Evolutionary conservation across 345 rosid genomes (phyloP).

Genomic region (Eucalyptus viminalis): DNA sequence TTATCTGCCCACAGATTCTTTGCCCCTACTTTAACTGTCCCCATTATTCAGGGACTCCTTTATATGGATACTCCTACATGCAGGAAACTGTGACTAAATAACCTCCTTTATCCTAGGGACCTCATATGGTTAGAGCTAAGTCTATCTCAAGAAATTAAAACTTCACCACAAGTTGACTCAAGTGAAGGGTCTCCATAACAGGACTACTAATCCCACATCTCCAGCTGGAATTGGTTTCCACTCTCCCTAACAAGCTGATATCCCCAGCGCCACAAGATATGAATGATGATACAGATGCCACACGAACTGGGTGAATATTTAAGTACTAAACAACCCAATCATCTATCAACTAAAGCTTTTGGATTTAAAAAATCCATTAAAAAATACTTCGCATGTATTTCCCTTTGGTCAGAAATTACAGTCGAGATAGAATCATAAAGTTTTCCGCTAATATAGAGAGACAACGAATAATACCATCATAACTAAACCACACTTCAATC

Average conservation of each 20-base stretch:
- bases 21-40: too few species aligned
- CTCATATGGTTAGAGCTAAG: background rate
- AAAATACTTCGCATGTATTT: background rate
- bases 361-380: background rate
- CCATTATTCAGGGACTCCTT: too few species aligned
- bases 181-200: background rate
- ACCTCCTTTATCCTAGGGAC: background rate
- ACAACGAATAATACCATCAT: background rate
- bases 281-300: background rate
- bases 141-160: background rate
- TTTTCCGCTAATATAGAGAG: background rate
- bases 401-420: background rate
- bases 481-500: background rate
- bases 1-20: background rate
- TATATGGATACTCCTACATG: background rate
- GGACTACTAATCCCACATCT: background rate
- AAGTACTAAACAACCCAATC: too few species aligned
- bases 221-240: background rate
- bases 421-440: background rate
- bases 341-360: background rate
- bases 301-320: background rate
- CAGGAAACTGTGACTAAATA: background rate
- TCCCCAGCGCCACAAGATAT: background rate
- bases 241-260: background rate
- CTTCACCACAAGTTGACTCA: background rate